A percentile compares a stretch with the other conserved stretches of the same genome.
Evolutionary conservation across 306 rosid genomes (phyloP).

Genomic region (Abrus pulchellus): DNA sequence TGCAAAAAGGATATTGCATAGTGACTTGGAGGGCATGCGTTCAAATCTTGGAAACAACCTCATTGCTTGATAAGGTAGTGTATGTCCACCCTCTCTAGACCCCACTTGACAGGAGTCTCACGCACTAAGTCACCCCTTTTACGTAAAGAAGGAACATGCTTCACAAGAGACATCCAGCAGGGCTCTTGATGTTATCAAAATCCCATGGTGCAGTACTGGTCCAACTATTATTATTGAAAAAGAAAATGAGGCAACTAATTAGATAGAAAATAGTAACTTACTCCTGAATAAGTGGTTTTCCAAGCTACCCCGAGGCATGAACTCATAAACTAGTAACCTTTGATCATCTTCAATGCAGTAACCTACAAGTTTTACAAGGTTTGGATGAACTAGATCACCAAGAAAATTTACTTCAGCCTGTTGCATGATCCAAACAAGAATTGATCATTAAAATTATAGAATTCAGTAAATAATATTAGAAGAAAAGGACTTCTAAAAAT

Average conservation of each 20-base stretch:
- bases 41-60: no score
- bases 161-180: conserved; percentile 19
- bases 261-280: conserved; percentile 53
- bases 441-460: conserved; percentile 3
- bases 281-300: conserved; percentile 98
- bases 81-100: no score
- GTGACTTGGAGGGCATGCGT: no score
- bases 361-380: conserved; percentile 94
- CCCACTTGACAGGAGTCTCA: no score
- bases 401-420: conserved; percentile 98
- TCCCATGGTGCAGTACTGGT: neutral
- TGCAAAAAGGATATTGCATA: no score
- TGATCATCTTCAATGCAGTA: conserved; percentile 98
- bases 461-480: conserved; percentile 13
- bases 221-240: conserved; percentile 30
- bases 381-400: conserved; percentile 88
- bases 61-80: no score
- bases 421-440: conserved; percentile 47
- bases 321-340: conserved; percentile 90
- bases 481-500: neutral
- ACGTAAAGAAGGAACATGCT: neutral
- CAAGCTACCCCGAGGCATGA: conserved; percentile 98
- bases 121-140: no score
- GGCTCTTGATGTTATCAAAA: conserved; percentile 22
- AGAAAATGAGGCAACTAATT: conserved; percentile 22